Evolutionary conservation across 768 basidiomycete genomes (phyloP).

Genomic region (Lyophyllum atratum): DNA sequence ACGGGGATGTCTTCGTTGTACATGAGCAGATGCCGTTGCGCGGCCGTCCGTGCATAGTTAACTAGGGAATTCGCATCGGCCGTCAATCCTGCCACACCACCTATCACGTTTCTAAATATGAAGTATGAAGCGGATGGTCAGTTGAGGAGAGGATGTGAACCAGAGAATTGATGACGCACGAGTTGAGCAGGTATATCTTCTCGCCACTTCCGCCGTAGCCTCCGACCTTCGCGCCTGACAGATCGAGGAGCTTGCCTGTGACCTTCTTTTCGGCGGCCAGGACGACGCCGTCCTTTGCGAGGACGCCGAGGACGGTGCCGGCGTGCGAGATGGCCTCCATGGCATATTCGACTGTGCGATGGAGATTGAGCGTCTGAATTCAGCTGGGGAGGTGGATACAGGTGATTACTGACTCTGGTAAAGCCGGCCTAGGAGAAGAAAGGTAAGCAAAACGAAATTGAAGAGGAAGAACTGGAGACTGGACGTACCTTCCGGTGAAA

Average conservation of each 20-base stretch:
- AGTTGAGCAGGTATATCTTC: constrained; percentile 96
- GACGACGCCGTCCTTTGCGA: constrained; percentile 89
- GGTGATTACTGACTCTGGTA: constrained; percentile 80
- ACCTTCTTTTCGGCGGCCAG: constrained; percentile 97
- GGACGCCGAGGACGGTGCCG: constrained; percentile 89
- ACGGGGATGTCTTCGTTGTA: constrained; percentile 99
- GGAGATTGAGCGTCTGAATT: constrained; percentile 10
- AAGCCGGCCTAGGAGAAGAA: constrained; percentile 72
- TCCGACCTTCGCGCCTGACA: constrained; percentile 81
- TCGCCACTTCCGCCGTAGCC: constrained; percentile 96
- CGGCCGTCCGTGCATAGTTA: constrained; percentile 89
- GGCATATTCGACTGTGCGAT: constrained; percentile 88
- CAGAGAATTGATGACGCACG: constrained; percentile 48
- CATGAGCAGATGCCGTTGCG: constrained; percentile 82
- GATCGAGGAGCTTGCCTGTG: constrained; percentile 94
- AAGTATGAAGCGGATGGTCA: no score
- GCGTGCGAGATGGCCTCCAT: constrained; percentile 99
- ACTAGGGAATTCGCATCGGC: constrained; percentile 98
- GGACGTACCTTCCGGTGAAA: constrained; percentile 90
- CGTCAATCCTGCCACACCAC: constrained; percentile 93
- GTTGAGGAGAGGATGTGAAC: not conserved
- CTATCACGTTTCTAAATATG: constrained; percentile 93
- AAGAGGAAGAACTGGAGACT: not conserved
- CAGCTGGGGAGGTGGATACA: not conserved
- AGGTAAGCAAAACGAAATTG: constrained; percentile 8